Conservation (phyloP, 805 yeast species). For the Dipodascopsis tothii region DNA sequence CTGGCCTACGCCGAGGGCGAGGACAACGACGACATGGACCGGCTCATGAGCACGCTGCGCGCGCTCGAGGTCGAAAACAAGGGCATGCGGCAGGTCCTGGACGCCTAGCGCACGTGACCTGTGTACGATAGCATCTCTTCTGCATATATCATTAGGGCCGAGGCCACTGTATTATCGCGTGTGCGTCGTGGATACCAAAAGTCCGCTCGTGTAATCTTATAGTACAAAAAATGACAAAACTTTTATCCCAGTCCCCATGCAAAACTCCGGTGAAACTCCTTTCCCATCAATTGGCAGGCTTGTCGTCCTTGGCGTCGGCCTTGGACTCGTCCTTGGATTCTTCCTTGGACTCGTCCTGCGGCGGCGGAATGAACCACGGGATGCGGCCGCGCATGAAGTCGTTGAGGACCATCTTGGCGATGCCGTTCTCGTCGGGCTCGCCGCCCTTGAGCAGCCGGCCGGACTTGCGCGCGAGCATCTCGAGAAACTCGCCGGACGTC, state of each 20-base stretch:
- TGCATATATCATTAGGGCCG: no score
- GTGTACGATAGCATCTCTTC: no score
- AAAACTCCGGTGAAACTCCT: no score
- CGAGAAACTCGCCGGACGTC: slow-evolving; percentile 69
- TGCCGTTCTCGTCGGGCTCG: slow-evolving; percentile 92
- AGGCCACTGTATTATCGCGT: no score
- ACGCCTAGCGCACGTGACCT: neutral
- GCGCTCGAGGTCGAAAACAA: slow-evolving; percentile 11
- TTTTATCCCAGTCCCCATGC: no score
- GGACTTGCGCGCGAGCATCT: slow-evolving; percentile 81
- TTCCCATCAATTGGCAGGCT: no score
- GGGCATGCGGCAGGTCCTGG: slow-evolving; percentile 6
- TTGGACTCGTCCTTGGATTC: slow-evolving; percentile 27
- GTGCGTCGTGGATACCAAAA: no score
- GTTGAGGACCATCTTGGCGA: slow-evolving; percentile 79
- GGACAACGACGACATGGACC: neutral
- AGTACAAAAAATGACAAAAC: no score
- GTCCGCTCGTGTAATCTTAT: no score
- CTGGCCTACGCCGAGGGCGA: slow-evolving; percentile 4
- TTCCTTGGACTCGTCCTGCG: slow-evolving; percentile 57
- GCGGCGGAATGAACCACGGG: slow-evolving; percentile 97
- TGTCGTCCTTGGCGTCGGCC: slow-evolving; percentile 1
- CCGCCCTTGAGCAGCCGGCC: slow-evolving; percentile 95
- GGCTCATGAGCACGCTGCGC: neutral
- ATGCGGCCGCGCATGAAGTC: slow-evolving; percentile 96